Evolutionary conservation across 2,329 filamentous ascomycete genomes (phyloP), one percentile per base, ranked within the genome.

Genomic region (Mycosphaerella arachidis): DNA sequence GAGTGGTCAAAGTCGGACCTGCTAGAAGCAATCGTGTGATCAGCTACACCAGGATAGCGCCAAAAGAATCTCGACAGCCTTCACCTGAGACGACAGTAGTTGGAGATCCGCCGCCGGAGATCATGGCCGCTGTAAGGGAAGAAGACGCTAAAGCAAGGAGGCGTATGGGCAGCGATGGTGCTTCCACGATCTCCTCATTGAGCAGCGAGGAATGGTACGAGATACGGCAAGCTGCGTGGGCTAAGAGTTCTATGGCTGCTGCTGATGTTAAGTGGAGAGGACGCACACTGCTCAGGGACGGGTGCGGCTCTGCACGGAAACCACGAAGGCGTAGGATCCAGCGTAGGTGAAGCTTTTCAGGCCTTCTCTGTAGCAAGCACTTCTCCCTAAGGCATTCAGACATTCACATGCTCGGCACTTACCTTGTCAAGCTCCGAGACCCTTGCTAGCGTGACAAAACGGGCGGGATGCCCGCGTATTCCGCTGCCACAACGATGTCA

Each of bases 21-120:
- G 57, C 52, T 59, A 55, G 57, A 55, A 59, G 57, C 45, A 55
- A 48, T n/a, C 24, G 52, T 6, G 52, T 59, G 13, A 33, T 55
- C 12, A 43, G 33, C 40, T 48, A 48, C 12, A 30, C 30, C 13
- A 52, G 29, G 50, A 52, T 52, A 29, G 50, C 27, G 50, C 50
- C 50, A 35, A n/a, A 3, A n/a, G 40, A 43, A 43, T 43, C 16
- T 43, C 13, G 18, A 18, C 40, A n/a, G 7, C 13, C 9, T 6
- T 43, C n/a, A n/a, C 40, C 40, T 43, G 8, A 35, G 31, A 35
- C 31, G 31, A 35, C 31, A 35, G 31, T 35, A 35, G 2, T 35
- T 12, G 31, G 31, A 12, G 12, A 2, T 1, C 31, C 31, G 31
- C 31, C 31, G 20, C 8, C 12, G 3, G 18, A 20, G n/a, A 8